Evolutionary conservation across 164 flowering plant genomes (phyloP).

Genomic region (Stephania japonica): DNA sequence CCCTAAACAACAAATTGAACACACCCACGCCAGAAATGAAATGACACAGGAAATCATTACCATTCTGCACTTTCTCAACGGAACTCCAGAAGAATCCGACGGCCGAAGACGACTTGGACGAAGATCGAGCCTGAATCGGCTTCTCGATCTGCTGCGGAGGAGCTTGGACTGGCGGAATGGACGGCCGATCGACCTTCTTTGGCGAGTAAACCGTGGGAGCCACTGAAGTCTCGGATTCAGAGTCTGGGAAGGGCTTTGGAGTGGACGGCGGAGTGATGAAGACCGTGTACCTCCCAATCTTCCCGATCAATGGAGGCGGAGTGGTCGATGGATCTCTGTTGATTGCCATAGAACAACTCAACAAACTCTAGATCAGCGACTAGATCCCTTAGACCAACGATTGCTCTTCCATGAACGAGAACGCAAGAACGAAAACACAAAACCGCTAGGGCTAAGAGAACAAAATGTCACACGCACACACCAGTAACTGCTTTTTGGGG

Average conservation of each 20-base stretch:
- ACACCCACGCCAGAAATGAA: no score
- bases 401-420: background rate
- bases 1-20: no score
- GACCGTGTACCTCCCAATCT: background rate
- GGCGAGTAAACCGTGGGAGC: background rate
- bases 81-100: background rate
- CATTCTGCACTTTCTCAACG: background rate
- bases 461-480: no score
- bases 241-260: background rate
- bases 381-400: background rate
- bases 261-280: background rate
- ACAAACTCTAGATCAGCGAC: background rate
- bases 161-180: background rate
- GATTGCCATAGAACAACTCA: background rate
- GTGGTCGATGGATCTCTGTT: background rate
- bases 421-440: no score
- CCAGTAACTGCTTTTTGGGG: no score
- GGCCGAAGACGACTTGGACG: background rate
- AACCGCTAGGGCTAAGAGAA: background rate
- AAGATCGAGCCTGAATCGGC: background rate
- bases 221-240: background rate
- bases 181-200: background rate
- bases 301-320: background rate
- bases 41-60: background rate
- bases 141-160: background rate